Base-by-base conservation (phyloP, 139 green algal species). In the Parachlorella kessleri region DNA sequence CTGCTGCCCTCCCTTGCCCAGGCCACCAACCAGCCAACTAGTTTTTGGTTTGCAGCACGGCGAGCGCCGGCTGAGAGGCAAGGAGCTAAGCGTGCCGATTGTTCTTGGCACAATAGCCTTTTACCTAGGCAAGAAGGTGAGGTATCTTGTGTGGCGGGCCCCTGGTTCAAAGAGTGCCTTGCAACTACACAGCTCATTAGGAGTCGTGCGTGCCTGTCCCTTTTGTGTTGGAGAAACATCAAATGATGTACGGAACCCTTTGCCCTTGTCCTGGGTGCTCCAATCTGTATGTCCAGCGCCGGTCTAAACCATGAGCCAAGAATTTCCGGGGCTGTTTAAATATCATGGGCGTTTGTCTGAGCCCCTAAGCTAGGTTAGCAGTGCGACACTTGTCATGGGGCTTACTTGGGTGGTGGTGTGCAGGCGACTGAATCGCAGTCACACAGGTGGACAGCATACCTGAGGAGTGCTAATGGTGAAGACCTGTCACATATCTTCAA, bases 371-470 rank as follows among this genome's bases (percentile, higher is more conserved):
- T n/a, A n/a, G n/a, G n/a, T n/a, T n/a, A n/a, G n/a, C n/a, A n/a
- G n/a, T 63, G 8, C 6, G 28, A 33, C 37, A 40, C 4, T 40
- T 6, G 7, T 8, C 10, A 23, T 40, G 8, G 30, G 24, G 2
- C n/a, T 32, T 30, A 14, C 59, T 55, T 33, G 14, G n/a, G 8
- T 4, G 10, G 3, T 26, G 26, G n/a, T 6, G 0, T 81, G 32
- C 88, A 96, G 88, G 92, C 93, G 3, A 91, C 79, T 30, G 93
- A 96, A 3, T 78, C 73, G 3, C 70, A 83, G 4, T 87, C 88
- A 0, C 96, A 99, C 86, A 90, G 82, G 48, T 99, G 96, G 96
- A 99, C 93, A 9, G 88, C 96, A n/a, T 99, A 98, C 76, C 54
- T 98, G 26, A 81, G 96, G 9, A 85, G 86, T 0, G 68, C 84